phyloP scores from a whole-genome alignment of 2,329 filamentous ascomycete species.

The Aschersonia sp. region DNA sequence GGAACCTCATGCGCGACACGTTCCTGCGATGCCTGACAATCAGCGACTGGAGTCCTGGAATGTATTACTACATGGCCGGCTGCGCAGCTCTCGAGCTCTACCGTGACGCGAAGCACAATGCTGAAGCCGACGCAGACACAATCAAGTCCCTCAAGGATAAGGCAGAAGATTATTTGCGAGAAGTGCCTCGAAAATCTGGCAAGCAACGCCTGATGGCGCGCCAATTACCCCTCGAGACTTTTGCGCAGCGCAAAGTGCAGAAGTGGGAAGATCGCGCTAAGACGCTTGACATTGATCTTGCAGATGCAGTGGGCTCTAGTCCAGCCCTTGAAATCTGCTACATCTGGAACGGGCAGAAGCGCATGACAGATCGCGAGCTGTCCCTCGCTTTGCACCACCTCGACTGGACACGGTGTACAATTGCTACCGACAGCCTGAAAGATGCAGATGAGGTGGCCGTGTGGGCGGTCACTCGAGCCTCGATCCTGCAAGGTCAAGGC shows the following conservation, averaged over 20 bases:
- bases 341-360: conserved; percentile 80
- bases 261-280: conserved; percentile 78
- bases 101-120: conserved; percentile 35
- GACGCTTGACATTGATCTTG: conserved; percentile 48
- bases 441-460: conserved; percentile 49
- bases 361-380: conserved; percentile 56
- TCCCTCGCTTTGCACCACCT: conserved; percentile 48
- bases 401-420: conserved; percentile 47
- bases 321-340: conserved; percentile 86
- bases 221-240: conserved; percentile 80
- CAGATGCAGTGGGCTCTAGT: conserved; percentile 67
- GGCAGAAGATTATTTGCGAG: conserved; percentile 56
- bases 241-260: conserved; percentile 65
- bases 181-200: conserved; percentile 59
- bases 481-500: conserved; percentile 49
- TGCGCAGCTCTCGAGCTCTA: conserved; percentile 70
- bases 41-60: conserved; percentile 79
- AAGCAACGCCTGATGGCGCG: conserved; percentile 83
- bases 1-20: conserved; percentile 54
- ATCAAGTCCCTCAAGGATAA: conserved; percentile 43
- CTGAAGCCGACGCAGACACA: conserved; percentile 15
- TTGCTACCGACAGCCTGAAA: conserved; percentile 23
- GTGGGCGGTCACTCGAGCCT: conserved; percentile 49
- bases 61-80: conserved; percentile 84
- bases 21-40: conserved; percentile 65